Evolutionary conservation across 2,329 filamentous ascomycete species (phyloP).

Genomic region (Daldinia eschscholtzii): DNA sequence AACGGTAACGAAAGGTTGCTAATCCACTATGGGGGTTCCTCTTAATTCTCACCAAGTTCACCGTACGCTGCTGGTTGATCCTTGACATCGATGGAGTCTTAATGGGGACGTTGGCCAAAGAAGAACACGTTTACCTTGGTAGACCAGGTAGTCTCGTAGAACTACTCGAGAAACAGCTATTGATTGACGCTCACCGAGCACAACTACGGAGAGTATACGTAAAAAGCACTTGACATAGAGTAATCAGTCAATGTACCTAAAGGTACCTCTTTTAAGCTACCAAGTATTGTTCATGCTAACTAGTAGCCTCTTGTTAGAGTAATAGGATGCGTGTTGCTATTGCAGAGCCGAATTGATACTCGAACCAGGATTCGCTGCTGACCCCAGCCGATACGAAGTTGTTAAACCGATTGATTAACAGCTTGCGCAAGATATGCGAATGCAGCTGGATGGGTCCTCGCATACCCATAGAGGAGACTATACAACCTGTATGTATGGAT

Average conservation of each 20-base stretch:
- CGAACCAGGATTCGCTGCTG: slow-evolving; percentile 28
- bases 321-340: slow-evolving; percentile 27
- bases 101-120: not conserved
- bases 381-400: slow-evolving; percentile 34
- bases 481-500: slow-evolving; percentile 18
- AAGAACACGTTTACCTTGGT: slow-evolving; percentile 5
- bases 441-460: slow-evolving; percentile 40
- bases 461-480: slow-evolving; percentile 19
- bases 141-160: slow-evolving; percentile 8
- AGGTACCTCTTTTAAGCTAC: slow-evolving; percentile 22
- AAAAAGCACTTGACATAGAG: slow-evolving; percentile 2
- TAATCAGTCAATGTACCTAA: slow-evolving; percentile 23
- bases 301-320: slow-evolving; percentile 23
- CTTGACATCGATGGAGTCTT: slow-evolving; percentile 7
- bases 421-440: slow-evolving; percentile 40
- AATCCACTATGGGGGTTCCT: slow-evolving; percentile 13
- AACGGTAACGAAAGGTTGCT: slow-evolving; percentile 17
- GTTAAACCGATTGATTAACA: slow-evolving; percentile 39
- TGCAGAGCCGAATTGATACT: slow-evolving; percentile 14
- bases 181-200: slow-evolving; percentile 21
- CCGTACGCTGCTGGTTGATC: not conserved
- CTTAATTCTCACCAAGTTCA: slow-evolving; percentile 19
- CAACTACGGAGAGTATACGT: slow-evolving; percentile 5
- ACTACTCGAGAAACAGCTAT: slow-evolving; percentile 15
- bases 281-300: slow-evolving; percentile 31